Conservation (phyloP, 306 rosid species). For the Malus domestica region DNA sequence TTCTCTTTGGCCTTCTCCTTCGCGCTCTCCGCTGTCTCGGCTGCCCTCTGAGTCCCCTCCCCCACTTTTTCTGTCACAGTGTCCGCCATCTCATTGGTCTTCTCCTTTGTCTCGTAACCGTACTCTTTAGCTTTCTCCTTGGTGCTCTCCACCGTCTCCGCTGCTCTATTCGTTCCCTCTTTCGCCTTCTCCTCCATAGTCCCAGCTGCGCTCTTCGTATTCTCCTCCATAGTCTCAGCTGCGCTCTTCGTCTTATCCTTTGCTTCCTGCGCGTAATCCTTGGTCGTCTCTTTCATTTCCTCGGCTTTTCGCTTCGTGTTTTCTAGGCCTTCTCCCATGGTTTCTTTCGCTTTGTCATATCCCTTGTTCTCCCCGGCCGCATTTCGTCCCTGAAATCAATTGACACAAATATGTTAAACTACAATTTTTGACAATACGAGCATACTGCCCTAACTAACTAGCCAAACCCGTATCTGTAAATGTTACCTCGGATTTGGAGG, state of each 20-base stretch:
- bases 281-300: conserved; percentile 16
- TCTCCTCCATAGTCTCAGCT: conserved; percentile 2
- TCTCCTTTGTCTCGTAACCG: conserved; percentile 24
- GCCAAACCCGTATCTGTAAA: no score
- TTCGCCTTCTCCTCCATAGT: conserved; percentile 7
- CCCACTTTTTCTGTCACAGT: conserved; percentile 10
- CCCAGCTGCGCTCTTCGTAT: conserved; percentile 4
- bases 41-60: conserved; percentile 17
- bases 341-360: conserved; percentile 27
- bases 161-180: conserved; percentile 14
- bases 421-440: neutral
- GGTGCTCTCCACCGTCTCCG: conserved; percentile 27
- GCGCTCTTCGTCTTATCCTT: conserved; percentile 10
- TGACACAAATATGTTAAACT: neutral
- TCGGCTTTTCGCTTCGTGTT: conserved; percentile 17
- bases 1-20: conserved; percentile 33
- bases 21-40: conserved; percentile 30
- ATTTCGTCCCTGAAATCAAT: conserved; percentile 35
- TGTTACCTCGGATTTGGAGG: conserved; percentile 46
- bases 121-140: conserved; percentile 22
- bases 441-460: neutral
- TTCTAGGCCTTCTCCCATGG: conserved; percentile 12
- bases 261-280: conserved; percentile 6
- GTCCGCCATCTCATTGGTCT: conserved; percentile 20
- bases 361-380: conserved; percentile 22